Evolutionary conservation across 176 grass and related monocot genomes (phyloP).

Genomic region (Cenchrus purpureus): DNA sequence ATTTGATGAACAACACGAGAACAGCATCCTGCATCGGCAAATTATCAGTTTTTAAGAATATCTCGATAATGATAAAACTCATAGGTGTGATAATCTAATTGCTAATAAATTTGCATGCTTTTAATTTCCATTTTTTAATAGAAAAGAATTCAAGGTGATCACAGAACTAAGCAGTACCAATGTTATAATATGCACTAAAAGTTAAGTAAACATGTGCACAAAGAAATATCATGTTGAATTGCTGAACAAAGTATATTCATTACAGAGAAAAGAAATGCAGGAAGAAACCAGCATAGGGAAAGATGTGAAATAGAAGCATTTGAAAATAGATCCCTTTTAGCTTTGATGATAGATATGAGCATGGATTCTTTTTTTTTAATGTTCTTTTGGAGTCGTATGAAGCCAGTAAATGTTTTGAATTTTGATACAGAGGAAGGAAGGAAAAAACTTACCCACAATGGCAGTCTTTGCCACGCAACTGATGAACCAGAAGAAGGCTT

Average conservation of each 20-base stretch:
- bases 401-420: constrained; percentile 12
- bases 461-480: constrained; percentile 68
- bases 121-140: neutral
- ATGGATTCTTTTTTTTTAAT: no score
- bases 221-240: constrained; percentile 12
- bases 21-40: constrained; percentile 82
- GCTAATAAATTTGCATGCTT: neutral
- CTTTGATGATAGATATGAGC: neutral
- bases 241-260: neutral
- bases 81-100: constrained; percentile 36
- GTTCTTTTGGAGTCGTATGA: neutral
- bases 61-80: constrained; percentile 3
- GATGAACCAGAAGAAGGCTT: constrained; percentile 62
- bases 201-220: neutral
- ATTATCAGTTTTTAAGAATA: constrained; percentile 33
- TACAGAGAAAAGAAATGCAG: neutral
- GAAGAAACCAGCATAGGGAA: neutral
- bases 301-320: neutral
- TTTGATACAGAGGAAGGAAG: neutral
- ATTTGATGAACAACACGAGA: constrained; percentile 85
- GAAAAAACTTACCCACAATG: constrained; percentile 71
- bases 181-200: neutral
- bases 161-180: neutral
- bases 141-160: neutral
- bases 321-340: neutral